Conservation (phyloP, 176 grass and related monocot species). For the Microstegium vimineum region DNA sequence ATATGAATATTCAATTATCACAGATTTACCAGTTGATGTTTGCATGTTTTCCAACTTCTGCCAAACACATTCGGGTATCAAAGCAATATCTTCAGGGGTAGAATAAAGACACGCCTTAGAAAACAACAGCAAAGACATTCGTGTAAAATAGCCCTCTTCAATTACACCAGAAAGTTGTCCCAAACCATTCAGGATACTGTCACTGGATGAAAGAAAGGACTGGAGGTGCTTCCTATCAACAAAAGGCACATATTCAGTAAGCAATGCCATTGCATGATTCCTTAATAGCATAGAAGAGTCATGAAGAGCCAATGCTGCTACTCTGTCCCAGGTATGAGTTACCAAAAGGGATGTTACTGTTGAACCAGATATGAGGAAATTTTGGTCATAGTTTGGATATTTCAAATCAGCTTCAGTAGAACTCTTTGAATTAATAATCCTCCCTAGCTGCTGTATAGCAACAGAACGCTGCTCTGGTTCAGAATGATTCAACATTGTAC, state of each 20-base stretch:
- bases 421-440: constrained; percentile 51
- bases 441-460: constrained; percentile 84
- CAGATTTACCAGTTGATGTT: constrained; percentile 53
- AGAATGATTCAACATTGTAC: constrained; percentile 76
- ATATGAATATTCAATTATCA: constrained; percentile 10
- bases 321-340: constrained; percentile 73
- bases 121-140: constrained; percentile 78
- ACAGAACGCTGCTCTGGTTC: constrained; percentile 85
- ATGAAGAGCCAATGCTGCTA: constrained; percentile 56
- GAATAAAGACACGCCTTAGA: constrained; percentile 90
- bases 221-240: constrained; percentile 59
- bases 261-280: constrained; percentile 68
- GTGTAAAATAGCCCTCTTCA: constrained; percentile 70
- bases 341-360: constrained; percentile 50
- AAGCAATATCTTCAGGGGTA: constrained; percentile 73
- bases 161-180: constrained; percentile 54
- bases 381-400: constrained; percentile 33
- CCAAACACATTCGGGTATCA: constrained; percentile 94
- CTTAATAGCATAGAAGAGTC: constrained; percentile 79
- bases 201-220: constrained; percentile 68
- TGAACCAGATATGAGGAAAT: constrained; percentile 37
- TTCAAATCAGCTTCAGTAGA: constrained; percentile 30
- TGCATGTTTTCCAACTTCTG: constrained; percentile 79
- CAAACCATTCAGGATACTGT: constrained; percentile 48
- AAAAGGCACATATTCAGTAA: constrained; percentile 72